Base-by-base conservation (phyloP, 164 flowering plant genomes). In the Magnolia kwangsiensis region DNA sequence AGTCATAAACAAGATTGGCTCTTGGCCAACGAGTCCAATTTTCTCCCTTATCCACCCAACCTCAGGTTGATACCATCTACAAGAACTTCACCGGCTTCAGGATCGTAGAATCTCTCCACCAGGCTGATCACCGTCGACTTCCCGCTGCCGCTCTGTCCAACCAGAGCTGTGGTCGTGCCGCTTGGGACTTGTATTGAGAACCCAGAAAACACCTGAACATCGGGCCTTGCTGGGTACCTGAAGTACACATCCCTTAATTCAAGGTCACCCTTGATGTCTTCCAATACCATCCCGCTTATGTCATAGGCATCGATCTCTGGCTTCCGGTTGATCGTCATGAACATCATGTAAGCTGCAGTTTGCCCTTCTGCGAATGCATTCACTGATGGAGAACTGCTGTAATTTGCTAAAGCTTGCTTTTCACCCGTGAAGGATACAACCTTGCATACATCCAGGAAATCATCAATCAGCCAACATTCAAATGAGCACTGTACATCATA, bases 131-230 rank as follows among this genome's bases (percentile, higher is more conserved):
- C 93, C 2, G 98, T 93, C 4, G 95, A 93, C 65, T 93, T 93
- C 71, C 98, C 98, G 75, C 98, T 91, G 10, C 96, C 96, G 75
- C 98, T 93, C 65, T 93, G 89, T 51, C 97, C 97, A 49, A 93
- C 96, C 20, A 92, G 72, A 72, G 97, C 95, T 27, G 81, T 87
- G 21, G 90, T 92, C 77, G 72, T 79, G 16, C 98, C 92, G 72
- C 89, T 85, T 1, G 87, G 88, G n/a, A 93, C 80, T 4, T 72
- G 50, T 51, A 88, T 64, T 18, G 90, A 85, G 71, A 93, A 89
- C 2, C 93, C 92, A 1, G 85, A 70, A 79, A 91, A 89, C 63
- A 93, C 87, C 69, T 87, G 88, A 72, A 88, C 89, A 18, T 93
- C 90, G 50, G 93, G 94, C 80, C 98, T 89, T 2, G 96, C 88